Conservation (phyloP, 805 yeast genomes). For the Monosporozyma aquatica region DNA sequence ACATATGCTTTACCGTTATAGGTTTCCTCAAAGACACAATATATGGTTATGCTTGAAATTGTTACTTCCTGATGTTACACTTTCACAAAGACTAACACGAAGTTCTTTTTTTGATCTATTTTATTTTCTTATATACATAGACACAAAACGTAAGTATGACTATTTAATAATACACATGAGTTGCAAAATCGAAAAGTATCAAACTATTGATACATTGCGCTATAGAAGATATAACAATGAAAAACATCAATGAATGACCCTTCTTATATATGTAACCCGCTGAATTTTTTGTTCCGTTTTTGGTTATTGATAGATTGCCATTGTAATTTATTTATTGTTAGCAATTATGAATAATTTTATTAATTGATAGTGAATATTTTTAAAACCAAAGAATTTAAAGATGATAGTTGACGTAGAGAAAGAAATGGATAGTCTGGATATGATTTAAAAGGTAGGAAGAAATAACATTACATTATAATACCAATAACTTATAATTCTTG, state of each 20-base stretch:
- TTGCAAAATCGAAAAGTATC: not conserved
- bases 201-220: too few species aligned
- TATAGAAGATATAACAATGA: too few species aligned
- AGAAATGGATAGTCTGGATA: not conserved
- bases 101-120: too few species aligned
- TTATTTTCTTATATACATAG: not conserved
- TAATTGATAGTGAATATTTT: slow-evolving; percentile 1
- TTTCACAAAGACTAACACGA: too few species aligned
- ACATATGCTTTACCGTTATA: too few species aligned
- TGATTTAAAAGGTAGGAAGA: not conserved
- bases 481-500: slow-evolving; percentile 48
- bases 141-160: not conserved
- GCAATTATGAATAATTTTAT: not conserved
- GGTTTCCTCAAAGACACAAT: too few species aligned
- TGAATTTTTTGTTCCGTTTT: not conserved
- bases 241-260: not conserved
- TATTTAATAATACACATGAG: slow-evolving; percentile 1
- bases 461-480: not conserved
- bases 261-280: not conserved
- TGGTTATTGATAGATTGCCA: not conserved
- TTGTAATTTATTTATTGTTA: not conserved
- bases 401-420: not conserved
- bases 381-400: not conserved
- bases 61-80: too few species aligned
- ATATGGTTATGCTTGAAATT: too few species aligned